These are phyloP conservation scores for Penicillium verhagenii DNA, from an alignment of 495 filamentous ascomycete species.

Conservation along the genomic window DNA sequence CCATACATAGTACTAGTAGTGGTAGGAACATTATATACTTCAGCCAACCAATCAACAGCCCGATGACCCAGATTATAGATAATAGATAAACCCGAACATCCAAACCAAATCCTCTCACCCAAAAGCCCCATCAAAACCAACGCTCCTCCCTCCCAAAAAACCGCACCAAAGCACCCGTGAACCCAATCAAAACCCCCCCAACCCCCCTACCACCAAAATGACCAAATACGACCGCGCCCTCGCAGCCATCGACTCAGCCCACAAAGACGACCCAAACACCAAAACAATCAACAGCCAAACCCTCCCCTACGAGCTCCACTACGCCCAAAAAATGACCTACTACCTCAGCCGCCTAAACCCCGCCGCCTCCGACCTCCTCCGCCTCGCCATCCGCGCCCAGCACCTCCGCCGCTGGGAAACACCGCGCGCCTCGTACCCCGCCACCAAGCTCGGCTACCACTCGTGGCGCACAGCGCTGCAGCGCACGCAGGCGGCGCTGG, in stretches of 20 bases:
- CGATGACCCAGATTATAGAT: too few species aligned
- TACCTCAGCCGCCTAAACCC: conserved; percentile 60
- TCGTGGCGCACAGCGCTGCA: conserved; percentile 72
- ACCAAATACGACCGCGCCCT: conserved; percentile 50
- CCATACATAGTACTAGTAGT: too few species aligned
- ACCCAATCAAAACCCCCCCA: neutral
- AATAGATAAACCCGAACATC: too few species aligned
- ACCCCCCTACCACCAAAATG: conserved; percentile 8
- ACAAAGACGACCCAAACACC: conserved; percentile 63
- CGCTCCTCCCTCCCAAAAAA: too few species aligned
- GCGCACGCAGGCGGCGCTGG: conserved; percentile 64
- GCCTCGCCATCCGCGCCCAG: conserved; percentile 75
- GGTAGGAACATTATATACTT: too few species aligned
- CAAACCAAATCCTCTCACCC: too few species aligned
- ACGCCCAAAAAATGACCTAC: conserved; percentile 71
- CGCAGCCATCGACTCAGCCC: conserved; percentile 67
- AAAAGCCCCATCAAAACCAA: too few species aligned
- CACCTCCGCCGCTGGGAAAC: conserved; percentile 83
- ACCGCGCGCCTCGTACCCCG: conserved; percentile 65
- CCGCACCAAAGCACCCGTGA: neutral
- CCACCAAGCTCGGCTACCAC: conserved; percentile 69
- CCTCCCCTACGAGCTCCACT: conserved; percentile 73
- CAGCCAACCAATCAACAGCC: too few species aligned
- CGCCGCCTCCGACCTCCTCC: conserved; percentile 59
- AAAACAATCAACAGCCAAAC: conserved; percentile 20